A percentile compares a stretch with the other conserved stretches of the same genome.
phyloP scores from a whole-genome alignment of 1,284 basidiomycete species.

The Cerioporus squamosus region DNA sequence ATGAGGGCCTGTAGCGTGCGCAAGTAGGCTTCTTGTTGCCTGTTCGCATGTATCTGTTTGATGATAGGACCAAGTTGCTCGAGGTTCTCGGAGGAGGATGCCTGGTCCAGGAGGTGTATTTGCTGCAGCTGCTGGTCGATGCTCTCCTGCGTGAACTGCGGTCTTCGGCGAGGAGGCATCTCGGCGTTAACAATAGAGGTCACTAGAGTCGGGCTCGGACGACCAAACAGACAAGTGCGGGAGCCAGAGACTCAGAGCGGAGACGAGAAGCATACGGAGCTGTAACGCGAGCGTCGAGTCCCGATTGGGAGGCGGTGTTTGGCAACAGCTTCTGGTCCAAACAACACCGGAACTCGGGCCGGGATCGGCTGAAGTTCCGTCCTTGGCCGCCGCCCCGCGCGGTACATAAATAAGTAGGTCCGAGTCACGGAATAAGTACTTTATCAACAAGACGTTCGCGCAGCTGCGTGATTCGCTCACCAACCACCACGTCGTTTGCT shows the following conservation, averaged over 20 bases:
- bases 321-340: conserved; percentile 16
- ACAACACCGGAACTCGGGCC: neutral
- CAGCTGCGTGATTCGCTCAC: neutral
- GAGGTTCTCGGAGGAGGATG: conserved; percentile 88
- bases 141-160: conserved; percentile 77
- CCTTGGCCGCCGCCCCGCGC: too few species aligned
- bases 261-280: neutral
- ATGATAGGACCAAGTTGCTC: conserved; percentile 93
- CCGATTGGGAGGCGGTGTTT: conserved; percentile 22
- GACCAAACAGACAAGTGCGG: neutral
- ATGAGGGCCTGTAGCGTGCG: conserved; percentile 87
- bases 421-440: too few species aligned
- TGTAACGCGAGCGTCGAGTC: neutral
- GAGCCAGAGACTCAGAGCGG: neutral
- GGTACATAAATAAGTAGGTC: too few species aligned
- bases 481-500: neutral
- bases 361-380: too few species aligned
- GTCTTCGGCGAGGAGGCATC: conserved; percentile 76
- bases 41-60: conserved; percentile 89
- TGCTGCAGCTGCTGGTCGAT: conserved; percentile 87
- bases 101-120: conserved; percentile 84
- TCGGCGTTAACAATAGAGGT: neutral
- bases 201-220: too few species aligned
- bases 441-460: too few species aligned
- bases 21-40: conserved; percentile 92